phyloP scores from a whole-genome alignment of 441 rosid genomes.

The Metrosideros polymorpha region DNA sequence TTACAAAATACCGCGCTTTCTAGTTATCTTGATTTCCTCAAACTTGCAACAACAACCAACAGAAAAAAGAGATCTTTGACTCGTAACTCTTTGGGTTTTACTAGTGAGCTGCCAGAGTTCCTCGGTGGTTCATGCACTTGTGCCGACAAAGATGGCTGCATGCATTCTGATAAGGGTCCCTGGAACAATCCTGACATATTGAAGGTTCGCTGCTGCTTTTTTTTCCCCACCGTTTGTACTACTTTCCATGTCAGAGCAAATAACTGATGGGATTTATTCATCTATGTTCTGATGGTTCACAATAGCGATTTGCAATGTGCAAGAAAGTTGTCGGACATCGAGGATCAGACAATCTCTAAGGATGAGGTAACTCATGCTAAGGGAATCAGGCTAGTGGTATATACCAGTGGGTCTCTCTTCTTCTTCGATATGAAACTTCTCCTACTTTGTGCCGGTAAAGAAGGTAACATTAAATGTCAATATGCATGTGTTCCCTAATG shows the following conservation, averaged over 20 bases:
- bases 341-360: conserved; percentile 52
- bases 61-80: background rate
- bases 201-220: conserved; percentile 24
- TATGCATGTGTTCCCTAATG: background rate
- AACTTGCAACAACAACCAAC: too few species aligned
- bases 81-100: background rate
- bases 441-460: background rate
- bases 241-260: background rate
- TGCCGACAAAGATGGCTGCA: conserved; percentile 73
- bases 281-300: conserved; percentile 47
- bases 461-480: background rate
- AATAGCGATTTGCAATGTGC: conserved; percentile 57
- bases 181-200: conserved; percentile 70
- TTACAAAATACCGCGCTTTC: background rate
- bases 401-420: background rate
- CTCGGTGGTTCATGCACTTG: conserved; percentile 79
- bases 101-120: conserved; percentile 77
- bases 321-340: conserved; percentile 36
- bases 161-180: conserved; percentile 91
- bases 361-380: conserved; percentile 28
- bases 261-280: background rate
- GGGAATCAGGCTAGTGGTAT: background rate
- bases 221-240: background rate
- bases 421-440: background rate
- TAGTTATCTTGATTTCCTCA: background rate